A percentile compares a stretch with the other conserved stretches of the same genome.
Evolutionary conservation across 495 filamentous ascomycete genomes (phyloP).

Genomic region (Annulohypoxylon bovei): DNA sequence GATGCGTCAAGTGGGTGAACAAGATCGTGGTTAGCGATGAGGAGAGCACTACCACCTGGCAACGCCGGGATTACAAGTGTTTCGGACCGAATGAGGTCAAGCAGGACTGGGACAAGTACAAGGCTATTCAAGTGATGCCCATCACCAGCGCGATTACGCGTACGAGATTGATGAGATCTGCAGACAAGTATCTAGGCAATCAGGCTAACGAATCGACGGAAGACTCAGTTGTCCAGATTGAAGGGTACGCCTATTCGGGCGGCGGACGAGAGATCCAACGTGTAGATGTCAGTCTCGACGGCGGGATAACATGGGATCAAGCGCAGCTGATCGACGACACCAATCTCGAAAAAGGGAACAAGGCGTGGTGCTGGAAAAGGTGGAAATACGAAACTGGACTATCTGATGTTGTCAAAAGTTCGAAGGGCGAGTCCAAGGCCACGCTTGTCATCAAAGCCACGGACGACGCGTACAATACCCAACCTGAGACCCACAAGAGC

Average conservation of each 20-base stretch:
- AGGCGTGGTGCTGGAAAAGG: slow-evolving; percentile 65
- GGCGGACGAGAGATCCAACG: slow-evolving; percentile 64
- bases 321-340: slow-evolving; percentile 59
- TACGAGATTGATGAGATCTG: slow-evolving; percentile 34
- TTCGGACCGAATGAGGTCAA: slow-evolving; percentile 68
- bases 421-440: slow-evolving; percentile 50
- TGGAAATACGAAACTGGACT: slow-evolving; percentile 61
- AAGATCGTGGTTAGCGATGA: slow-evolving; percentile 66
- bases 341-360: slow-evolving; percentile 39
- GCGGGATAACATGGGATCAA: slow-evolving; percentile 64
- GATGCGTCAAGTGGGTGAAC: slow-evolving; percentile 73
- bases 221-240: slow-evolving; percentile 50
- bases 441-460: slow-evolving; percentile 66
- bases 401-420: slow-evolving; percentile 54
- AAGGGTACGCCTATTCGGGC: slow-evolving; percentile 69
- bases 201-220: slow-evolving; percentile 24
- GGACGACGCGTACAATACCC: slow-evolving; percentile 67
- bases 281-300: slow-evolving; percentile 67
- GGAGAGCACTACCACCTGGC: slow-evolving; percentile 68
- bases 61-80: slow-evolving; percentile 70
- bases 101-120: slow-evolving; percentile 64
- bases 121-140: slow-evolving; percentile 69
- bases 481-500: slow-evolving; percentile 60
- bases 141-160: slow-evolving; percentile 63
- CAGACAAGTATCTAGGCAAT: neutral